Percentiles rank a stretch among this genome's conserved stretches.
phyloP scores from a whole-genome alignment of 164 flowering plant species.

The Dillenia turbinata region DNA sequence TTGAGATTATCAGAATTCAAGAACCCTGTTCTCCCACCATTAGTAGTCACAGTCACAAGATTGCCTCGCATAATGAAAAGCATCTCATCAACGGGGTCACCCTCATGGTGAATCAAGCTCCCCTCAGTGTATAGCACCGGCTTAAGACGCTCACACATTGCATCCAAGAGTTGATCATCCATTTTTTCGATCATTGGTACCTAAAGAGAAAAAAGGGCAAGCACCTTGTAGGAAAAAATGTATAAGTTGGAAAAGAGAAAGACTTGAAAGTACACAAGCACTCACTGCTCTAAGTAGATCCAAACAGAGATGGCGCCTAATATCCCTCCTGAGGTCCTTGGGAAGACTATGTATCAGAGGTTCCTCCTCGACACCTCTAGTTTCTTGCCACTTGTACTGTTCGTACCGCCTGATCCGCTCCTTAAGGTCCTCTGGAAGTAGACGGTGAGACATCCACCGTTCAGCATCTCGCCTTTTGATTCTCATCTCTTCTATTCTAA shows the following conservation, averaged over 20 bases:
- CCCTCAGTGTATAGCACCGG: constrained; percentile 67
- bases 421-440: constrained; percentile 50
- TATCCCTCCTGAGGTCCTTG: constrained; percentile 62
- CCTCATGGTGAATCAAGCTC: constrained; percentile 61
- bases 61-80: constrained; percentile 70
- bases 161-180: constrained; percentile 73
- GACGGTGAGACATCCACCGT: constrained; percentile 71
- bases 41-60: constrained; percentile 52
- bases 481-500: constrained; percentile 64
- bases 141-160: constrained; percentile 70
- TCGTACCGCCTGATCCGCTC: constrained; percentile 56
- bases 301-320: constrained; percentile 57
- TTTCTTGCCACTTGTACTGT: constrained; percentile 67
- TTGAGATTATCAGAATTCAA: constrained; percentile 58
- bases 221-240: too few species aligned
- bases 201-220: constrained; percentile 10
- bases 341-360: constrained; percentile 48
- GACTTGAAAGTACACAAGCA: neutral
- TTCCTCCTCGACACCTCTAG: constrained; percentile 66
- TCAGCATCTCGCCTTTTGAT: constrained; percentile 61
- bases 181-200: constrained; percentile 70
- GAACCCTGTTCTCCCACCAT: constrained; percentile 78
- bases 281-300: constrained; percentile 48
- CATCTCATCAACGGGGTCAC: constrained; percentile 88
- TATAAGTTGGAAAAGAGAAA: too few species aligned